Conservation (phyloP, 192 early-diverging fungal genomes). For the Glomus cerebriforme region DNA sequence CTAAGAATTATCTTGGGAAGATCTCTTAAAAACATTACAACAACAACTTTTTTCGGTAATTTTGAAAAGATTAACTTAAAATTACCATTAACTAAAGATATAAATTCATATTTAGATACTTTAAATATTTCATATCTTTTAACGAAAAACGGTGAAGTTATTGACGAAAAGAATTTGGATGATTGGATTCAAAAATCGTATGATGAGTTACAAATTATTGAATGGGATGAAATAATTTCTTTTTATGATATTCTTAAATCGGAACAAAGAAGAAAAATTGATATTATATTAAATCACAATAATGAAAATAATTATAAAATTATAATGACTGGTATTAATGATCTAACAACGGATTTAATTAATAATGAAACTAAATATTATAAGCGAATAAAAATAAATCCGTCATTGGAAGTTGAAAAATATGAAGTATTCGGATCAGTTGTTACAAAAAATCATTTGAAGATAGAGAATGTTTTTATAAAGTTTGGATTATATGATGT, state of each 20-base stretch:
- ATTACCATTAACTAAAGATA: not conserved
- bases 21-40: not conserved
- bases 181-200: not conserved
- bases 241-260: not conserved
- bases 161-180: not conserved
- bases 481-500: not conserved
- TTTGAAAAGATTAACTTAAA: not conserved
- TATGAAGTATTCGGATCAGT: not conserved
- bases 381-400: not conserved
- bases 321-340: not conserved
- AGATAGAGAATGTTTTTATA: not conserved
- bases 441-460: not conserved
- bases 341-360: not conserved
- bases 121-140: not conserved
- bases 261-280: not conserved
- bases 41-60: not conserved
- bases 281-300: not conserved
- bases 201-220: not conserved
- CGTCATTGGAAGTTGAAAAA: not conserved
- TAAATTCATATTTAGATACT: not conserved
- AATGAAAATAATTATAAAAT: not conserved
- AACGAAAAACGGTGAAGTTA: not conserved
- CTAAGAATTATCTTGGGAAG: not conserved
- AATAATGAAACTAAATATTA: not conserved
- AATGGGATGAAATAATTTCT: not conserved